These are phyloP conservation scores for Podospora pseudopauciseta DNA, from an alignment of 495 filamentous ascomycete genomes.

Conservation along the genomic window DNA sequence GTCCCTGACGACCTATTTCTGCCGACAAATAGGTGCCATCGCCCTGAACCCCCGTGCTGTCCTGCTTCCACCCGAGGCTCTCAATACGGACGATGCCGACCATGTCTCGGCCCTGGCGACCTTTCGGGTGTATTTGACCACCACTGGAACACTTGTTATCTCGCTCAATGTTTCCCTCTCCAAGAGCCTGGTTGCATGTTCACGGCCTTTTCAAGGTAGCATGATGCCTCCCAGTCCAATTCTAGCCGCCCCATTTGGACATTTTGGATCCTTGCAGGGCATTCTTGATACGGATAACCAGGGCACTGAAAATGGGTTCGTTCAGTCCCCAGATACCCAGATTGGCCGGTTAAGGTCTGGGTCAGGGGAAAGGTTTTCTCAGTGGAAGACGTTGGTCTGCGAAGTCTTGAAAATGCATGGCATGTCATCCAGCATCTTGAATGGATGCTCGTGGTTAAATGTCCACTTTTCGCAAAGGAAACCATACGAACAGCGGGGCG, in stretches of 20 bases:
- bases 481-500: conserved; percentile 38
- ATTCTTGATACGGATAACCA: conserved; percentile 28
- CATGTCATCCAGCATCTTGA: conserved; percentile 36
- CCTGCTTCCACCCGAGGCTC: conserved; percentile 32
- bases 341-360: conserved; percentile 35
- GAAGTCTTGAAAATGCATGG: conserved; percentile 42
- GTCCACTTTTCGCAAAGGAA: conserved; percentile 34
- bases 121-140: conserved; percentile 47
- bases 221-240: conserved; percentile 37
- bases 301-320: conserved; percentile 28
- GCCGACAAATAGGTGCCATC: conserved; percentile 39
- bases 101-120: conserved; percentile 40
- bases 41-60: conserved; percentile 42
- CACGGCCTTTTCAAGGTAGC: conserved; percentile 33
- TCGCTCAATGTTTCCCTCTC: conserved; percentile 40
- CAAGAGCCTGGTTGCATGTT: conserved; percentile 38
- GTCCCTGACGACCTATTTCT: conserved; percentile 43
- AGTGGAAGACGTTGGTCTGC: conserved; percentile 41
- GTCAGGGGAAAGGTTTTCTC: conserved; percentile 35
- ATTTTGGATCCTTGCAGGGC: conserved; percentile 42
- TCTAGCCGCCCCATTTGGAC: conserved; percentile 45
- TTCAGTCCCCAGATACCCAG: conserved; percentile 49
- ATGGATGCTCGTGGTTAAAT: conserved; percentile 35
- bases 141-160: conserved; percentile 45
- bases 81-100: conserved; percentile 25